Conservation (phyloP, 164 flowering plant genomes). For the Magnolia kwangsiensis region DNA sequence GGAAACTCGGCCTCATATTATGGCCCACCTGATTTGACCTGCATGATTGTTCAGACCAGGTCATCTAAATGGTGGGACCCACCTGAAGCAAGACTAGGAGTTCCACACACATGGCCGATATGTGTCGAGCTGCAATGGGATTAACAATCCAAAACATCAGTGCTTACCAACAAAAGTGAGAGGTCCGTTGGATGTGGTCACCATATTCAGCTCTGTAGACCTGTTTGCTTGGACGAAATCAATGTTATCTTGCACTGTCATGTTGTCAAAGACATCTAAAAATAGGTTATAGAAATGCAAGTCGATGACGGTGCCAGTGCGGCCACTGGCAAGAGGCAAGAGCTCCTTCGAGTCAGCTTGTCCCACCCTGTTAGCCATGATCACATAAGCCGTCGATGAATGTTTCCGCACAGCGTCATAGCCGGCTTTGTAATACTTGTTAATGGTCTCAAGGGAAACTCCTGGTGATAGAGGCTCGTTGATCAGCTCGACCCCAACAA, state of each 20-base stretch:
- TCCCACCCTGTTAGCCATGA: slow-evolving; percentile 45
- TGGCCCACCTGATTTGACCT: too few species aligned
- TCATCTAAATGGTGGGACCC: too few species aligned
- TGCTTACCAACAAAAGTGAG: slow-evolving; percentile 59
- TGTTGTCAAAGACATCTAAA: slow-evolving; percentile 19
- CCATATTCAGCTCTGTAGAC: slow-evolving; percentile 26
- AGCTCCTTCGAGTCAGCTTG: slow-evolving; percentile 43
- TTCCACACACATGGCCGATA: too few species aligned
- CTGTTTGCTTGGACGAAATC: slow-evolving; percentile 47
- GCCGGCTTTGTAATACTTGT: slow-evolving; percentile 54
- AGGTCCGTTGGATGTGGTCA: slow-evolving; percentile 57
- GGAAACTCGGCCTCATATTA: too few species aligned
- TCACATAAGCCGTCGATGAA: slow-evolving; percentile 46
- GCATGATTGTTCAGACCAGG: too few species aligned
- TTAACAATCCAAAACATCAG: not conserved
- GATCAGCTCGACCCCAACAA: slow-evolving; percentile 60
- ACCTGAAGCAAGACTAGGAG: too few species aligned
- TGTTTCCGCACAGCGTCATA: slow-evolving; percentile 56
- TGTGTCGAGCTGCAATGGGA: too few species aligned
- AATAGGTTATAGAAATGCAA: slow-evolving; percentile 64
- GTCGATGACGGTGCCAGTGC: slow-evolving; percentile 43
- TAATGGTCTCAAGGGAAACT: slow-evolving; percentile 35
- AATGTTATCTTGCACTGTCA: slow-evolving; percentile 59
- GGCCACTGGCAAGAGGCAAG: slow-evolving; percentile 43
- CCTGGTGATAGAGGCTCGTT: slow-evolving; percentile 65